phyloP scores from a whole-genome alignment of 345 rosid genomes.

The Noccaea bulbosa region DNA sequence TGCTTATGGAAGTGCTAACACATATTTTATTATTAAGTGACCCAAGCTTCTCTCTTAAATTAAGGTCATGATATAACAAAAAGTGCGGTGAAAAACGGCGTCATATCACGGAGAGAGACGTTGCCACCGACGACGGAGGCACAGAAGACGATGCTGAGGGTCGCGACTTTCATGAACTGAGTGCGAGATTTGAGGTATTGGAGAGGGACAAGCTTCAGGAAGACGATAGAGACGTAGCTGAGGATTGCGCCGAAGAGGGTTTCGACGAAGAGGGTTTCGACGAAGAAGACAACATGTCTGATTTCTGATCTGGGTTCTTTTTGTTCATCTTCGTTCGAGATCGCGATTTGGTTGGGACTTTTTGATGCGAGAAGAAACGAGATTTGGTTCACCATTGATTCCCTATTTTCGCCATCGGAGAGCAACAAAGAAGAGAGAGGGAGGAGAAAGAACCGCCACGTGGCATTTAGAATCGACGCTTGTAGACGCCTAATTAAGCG shows the following conservation, averaged over 20 bases:
- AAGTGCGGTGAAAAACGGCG: conserved; percentile 87
- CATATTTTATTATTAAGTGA: too few species aligned
- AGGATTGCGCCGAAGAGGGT: conserved; percentile 72
- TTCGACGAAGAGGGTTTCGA: too few species aligned
- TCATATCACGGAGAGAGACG: conserved; percentile 83
- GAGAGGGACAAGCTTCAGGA: conserved; percentile 79
- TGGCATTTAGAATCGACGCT: too few species aligned
- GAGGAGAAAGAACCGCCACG: too few species aligned
- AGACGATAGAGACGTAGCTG: conserved; percentile 83
- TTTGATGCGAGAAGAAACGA: conserved; percentile 8
- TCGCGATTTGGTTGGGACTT: conserved; percentile 21
- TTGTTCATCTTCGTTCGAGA: conserved; percentile 35
- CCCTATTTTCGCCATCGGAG: too few species aligned
- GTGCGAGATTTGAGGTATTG: conserved; percentile 77
- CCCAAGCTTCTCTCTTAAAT: conserved; percentile 93
- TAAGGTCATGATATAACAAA: conserved; percentile 82
- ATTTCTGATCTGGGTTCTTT: conserved; percentile 43
- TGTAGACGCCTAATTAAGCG: too few species aligned
- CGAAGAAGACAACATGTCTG: conserved; percentile 39
- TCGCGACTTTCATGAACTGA: conserved; percentile 78
- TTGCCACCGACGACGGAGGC: conserved; percentile 94
- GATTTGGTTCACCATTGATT: too few species aligned
- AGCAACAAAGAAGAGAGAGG: too few species aligned
- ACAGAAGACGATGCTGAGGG: conserved; percentile 84
- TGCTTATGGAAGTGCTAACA: too few species aligned